Base-by-base conservation (phyloP, 2,329 filamentous ascomycete genomes). In the Remersonia thermophila region DNA sequence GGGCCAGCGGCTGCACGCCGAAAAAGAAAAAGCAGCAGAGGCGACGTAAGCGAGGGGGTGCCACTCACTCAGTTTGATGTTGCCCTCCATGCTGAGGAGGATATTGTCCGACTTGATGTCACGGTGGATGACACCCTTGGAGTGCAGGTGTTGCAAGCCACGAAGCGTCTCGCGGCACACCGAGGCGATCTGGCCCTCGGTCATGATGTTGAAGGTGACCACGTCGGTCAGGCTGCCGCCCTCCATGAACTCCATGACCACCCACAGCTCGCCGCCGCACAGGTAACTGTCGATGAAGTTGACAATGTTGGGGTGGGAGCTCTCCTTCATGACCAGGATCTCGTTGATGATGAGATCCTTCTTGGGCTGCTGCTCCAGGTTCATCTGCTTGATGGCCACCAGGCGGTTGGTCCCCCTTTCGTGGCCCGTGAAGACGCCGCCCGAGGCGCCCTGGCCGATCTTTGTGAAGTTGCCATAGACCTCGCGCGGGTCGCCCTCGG, bases 81-180 rank as follows among this genome's bases (percentile, higher is more conserved):
- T 89, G 42, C 91, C 91, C 52, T 95, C 85, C 58, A 93, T 69
- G 10, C 89, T 93, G 25, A 98, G 68, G 27, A 98, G 67, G 46
- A 98, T 93, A 58, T 98, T 98, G 61, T 98, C 91, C 0, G 89
- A 96, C 63, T 98, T 98, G 66, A 98, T 98, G 55, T 98, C 91
- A 52, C 91, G 80, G 60, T 98, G 91, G 45, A 98, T 98, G 28
- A 98, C 91, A 38, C 87, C 87, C 61, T 96, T 96, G 11, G 87
- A 95, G 56, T 98, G 91, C 37, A 98, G 64, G 59, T 96, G 91
- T 55, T 96, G 87, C 50, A 98, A 63, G 5, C 91, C 91, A 57
- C 83, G 81, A 30, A 96, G 65, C 15, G 86, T 93, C 70, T 98
- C 91, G 51, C 85, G 72, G 61, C 89, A 96, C 14, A 98, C 89